phyloP scores from a whole-genome alignment of 2,329 filamentous ascomycete genomes.

The Cladosporium colombiae region DNA sequence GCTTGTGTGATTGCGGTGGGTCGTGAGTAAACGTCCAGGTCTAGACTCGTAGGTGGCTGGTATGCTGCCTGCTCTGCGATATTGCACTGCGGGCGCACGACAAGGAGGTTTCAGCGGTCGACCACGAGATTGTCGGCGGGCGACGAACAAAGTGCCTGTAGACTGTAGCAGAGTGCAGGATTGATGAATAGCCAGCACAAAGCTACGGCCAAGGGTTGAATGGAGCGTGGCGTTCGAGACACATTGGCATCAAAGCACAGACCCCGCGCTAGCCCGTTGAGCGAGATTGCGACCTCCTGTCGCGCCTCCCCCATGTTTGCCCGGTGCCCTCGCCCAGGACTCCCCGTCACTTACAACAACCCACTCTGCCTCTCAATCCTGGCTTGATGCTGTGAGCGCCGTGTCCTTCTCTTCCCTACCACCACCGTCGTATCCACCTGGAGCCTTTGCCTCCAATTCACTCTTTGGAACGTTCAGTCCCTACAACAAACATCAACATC shows the following conservation, averaged over 20 bases:
- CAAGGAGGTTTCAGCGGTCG: not conserved
- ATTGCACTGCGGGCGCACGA: not conserved
- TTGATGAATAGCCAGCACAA: not conserved
- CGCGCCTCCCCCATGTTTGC: constrained; percentile 10
- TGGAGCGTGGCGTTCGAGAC: constrained; percentile 13
- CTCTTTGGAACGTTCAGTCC: constrained; percentile 25
- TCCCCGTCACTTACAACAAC: constrained; percentile 15
- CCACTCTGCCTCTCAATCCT: not conserved
- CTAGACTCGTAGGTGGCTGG: constrained; percentile 6
- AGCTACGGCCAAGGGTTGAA: not conserved
- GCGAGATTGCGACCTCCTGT: constrained; percentile 17
- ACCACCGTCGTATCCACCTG: constrained; percentile 20
- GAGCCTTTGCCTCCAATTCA: constrained; percentile 25
- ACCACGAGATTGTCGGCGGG: not conserved
- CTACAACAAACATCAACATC: constrained; percentile 15
- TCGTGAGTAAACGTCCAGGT: constrained; percentile 10
- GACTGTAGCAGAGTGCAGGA: not conserved
- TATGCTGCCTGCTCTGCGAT: not conserved
- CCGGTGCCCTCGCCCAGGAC: not conserved
- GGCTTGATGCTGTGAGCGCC: constrained; percentile 13
- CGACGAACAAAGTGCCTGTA: not conserved
- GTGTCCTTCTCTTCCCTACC: constrained; percentile 11
- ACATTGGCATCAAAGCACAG: not conserved
- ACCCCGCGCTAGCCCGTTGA: constrained; percentile 2
- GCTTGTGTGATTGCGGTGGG: constrained; percentile 4